These are phyloP conservation scores for Aspergillus hancockii DNA, from an alignment of 495 filamentous ascomycete species.

Conservation along the genomic window DNA sequence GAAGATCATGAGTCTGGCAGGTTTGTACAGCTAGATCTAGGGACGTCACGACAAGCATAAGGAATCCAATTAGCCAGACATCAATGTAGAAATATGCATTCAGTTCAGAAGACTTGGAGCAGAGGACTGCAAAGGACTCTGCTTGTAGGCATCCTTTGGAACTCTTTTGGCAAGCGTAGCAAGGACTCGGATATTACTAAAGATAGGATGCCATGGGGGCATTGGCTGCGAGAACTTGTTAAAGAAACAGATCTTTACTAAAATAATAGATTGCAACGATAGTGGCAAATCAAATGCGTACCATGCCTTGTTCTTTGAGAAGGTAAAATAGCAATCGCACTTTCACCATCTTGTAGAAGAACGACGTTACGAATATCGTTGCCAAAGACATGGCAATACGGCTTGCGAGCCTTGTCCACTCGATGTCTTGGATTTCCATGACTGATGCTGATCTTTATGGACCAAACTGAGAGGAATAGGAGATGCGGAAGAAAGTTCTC, in stretches of 20 bases:
- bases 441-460: not conserved
- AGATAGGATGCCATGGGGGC: not conserved
- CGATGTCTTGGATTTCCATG: not conserved
- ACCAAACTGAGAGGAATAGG: not conserved
- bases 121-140: not conserved
- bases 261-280: not conserved
- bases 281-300: not conserved
- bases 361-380: not conserved
- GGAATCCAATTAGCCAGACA: slow-evolving; percentile 1
- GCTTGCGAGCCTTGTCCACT: not conserved
- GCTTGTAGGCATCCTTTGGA: not conserved
- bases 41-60: slow-evolving; percentile 4
- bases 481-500: not conserved
- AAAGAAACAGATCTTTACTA: not conserved
- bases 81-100: slow-evolving; percentile 8
- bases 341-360: slow-evolving; percentile 1
- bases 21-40: slow-evolving; percentile 1
- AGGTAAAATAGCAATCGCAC: slow-evolving; percentile 4
- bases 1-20: slow-evolving; percentile 6
- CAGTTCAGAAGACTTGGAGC: not conserved
- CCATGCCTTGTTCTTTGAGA: slow-evolving; percentile 8
- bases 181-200: slow-evolving; percentile 1
- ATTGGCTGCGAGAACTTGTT: not conserved
- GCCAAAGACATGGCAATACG: not conserved
- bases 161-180: not conserved